Evolutionary conservation across 331 rosid species (phyloP).

Genomic region (Quercus lobata): DNA sequence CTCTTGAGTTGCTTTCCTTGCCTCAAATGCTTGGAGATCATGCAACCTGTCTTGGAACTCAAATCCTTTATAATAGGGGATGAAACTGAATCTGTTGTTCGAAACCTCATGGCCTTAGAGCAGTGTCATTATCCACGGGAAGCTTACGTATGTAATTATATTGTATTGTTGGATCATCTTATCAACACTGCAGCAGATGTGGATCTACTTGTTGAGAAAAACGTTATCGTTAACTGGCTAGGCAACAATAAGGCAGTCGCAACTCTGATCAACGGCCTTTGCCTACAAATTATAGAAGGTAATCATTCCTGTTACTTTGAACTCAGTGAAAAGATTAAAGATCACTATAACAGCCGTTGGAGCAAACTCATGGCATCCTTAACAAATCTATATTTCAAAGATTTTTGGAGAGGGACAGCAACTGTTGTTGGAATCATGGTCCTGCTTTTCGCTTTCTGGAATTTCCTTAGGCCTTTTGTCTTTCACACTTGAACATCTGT

Average conservation of each 20-base stretch:
- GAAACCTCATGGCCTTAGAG: slow-evolving; percentile 14
- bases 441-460: background rate
- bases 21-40: slow-evolving; percentile 31
- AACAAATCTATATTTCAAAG: background rate
- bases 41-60: background rate
- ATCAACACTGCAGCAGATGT: slow-evolving; percentile 16
- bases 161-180: slow-evolving; percentile 30
- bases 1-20: slow-evolving; percentile 24
- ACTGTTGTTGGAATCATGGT: background rate
- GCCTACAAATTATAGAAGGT: background rate
- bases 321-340: background rate
- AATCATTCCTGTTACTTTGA: background rate
- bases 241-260: background rate
- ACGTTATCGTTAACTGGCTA: slow-evolving; percentile 15
- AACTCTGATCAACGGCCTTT: background rate
- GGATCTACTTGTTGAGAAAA: slow-evolving; percentile 14
- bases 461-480: background rate
- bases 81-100: background rate
- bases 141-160: slow-evolving; percentile 35
- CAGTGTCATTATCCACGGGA: slow-evolving; percentile 12
- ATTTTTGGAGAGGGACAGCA: background rate
- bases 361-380: background rate
- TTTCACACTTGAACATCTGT: background rate
- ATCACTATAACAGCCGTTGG: background rate
- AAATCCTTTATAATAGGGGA: background rate